These are phyloP conservation scores for Elsinoe arachidis DNA, from an alignment of 2,329 filamentous ascomycete species.

Conservation along the genomic window DNA sequence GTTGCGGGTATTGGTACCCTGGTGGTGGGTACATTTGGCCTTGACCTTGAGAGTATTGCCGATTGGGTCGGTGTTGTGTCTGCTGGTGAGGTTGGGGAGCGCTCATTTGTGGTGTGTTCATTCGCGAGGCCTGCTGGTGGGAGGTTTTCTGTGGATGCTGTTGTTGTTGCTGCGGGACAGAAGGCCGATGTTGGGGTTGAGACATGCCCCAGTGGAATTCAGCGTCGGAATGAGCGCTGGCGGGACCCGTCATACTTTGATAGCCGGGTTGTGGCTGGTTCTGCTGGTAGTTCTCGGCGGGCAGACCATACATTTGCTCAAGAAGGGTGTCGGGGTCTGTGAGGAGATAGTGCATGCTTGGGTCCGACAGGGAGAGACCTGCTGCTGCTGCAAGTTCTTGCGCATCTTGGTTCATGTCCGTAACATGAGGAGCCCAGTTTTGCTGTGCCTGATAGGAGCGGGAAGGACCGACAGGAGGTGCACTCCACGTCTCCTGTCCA, in stretches of 20 bases:
- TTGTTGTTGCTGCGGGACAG: not conserved
- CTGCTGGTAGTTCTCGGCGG: constrained; percentile 4
- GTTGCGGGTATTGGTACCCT: constrained; percentile 1
- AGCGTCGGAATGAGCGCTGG: not conserved
- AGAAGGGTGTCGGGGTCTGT: not conserved
- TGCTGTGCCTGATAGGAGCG: not conserved
- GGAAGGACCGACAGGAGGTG: not conserved
- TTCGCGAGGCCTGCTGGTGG: not conserved
- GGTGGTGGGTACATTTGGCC: not conserved
- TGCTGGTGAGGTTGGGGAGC: not conserved
- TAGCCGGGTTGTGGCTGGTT: not conserved
- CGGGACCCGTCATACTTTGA: not conserved
- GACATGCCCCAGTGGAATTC: not conserved
- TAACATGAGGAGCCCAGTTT: not conserved
- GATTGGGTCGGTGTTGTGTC: not conserved
- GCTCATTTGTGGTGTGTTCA: not conserved
- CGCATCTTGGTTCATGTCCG: not conserved
- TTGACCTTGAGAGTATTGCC: not conserved
- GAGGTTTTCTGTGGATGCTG: not conserved
- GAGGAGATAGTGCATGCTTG: constrained; percentile 2
- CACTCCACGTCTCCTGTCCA: not conserved
- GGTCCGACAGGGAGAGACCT: not conserved
- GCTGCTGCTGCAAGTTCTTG: constrained; percentile 4
- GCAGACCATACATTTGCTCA: constrained; percentile 13
- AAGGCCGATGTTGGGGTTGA: not conserved